These are phyloP conservation scores for Solanum chacoense DNA, from an alignment of 305 asterid genomes.

Conservation along the genomic window DNA sequence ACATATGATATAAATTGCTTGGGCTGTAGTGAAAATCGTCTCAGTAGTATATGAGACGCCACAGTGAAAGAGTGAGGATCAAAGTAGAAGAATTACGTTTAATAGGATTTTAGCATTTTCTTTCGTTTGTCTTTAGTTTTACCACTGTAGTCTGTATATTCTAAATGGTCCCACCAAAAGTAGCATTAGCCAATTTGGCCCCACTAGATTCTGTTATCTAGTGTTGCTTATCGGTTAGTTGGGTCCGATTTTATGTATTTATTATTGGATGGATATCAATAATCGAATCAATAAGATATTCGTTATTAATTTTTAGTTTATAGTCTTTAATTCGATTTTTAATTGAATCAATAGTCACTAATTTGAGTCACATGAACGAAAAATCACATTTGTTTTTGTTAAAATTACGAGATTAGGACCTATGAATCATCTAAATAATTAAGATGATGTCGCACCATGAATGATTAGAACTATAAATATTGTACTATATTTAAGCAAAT, in stretches of 20 bases:
- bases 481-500: neutral
- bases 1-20: neutral
- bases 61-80: neutral
- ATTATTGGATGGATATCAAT: neutral
- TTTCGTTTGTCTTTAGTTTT: neutral
- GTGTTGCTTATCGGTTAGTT: neutral
- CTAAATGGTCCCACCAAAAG: neutral
- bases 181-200: neutral
- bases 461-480: neutral
- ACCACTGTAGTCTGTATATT: neutral
- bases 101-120: neutral
- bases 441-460: neutral
- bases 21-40: neutral
- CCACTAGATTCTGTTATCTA: neutral
- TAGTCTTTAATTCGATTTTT: too few relatives aligned
- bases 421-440: neutral
- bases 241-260: too few relatives aligned
- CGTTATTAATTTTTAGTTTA: neutral
- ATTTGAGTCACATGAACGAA: neutral
- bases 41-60: neutral
- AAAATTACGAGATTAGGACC: too few relatives aligned
- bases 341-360: neutral
- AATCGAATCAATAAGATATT: neutral
- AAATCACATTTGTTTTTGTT: neutral
- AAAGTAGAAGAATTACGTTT: neutral